Conservation (phyloP, 345 rosid genomes). For the Trapa incisa region DNA sequence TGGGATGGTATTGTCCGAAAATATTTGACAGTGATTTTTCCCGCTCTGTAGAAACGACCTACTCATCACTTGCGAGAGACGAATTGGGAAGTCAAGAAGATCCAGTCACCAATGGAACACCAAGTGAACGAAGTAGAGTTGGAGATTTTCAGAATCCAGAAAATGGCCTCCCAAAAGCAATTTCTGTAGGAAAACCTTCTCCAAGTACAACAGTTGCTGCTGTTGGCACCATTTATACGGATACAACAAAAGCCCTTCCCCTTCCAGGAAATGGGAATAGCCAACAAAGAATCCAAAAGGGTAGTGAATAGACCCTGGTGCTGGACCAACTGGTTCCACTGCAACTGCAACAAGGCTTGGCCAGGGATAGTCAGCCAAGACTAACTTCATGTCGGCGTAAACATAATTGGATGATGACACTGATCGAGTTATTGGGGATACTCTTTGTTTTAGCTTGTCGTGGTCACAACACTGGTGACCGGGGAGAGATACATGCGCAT, state of each 20-base stretch:
- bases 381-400: background rate
- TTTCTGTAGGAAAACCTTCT: slow-evolving; percentile 21
- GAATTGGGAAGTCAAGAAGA: slow-evolving; percentile 41
- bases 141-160: slow-evolving; percentile 33
- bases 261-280: slow-evolving; percentile 30
- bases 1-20: background rate
- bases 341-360: background rate
- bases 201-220: slow-evolving; percentile 19
- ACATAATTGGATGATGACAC: background rate
- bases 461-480: background rate
- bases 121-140: slow-evolving; percentile 29
- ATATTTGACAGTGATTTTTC: background rate
- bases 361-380: background rate
- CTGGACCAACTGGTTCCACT: background rate
- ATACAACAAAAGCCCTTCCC: slow-evolving; percentile 21
- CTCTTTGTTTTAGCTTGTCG: background rate
- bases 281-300: slow-evolving; percentile 26
- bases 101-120: slow-evolving; percentile 21
- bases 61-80: slow-evolving; percentile 51
- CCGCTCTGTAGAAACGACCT: slow-evolving; percentile 45
- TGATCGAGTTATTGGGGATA: background rate
- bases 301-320: slow-evolving; percentile 5
- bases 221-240: slow-evolving; percentile 16
- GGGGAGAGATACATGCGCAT: background rate
- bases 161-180: slow-evolving; percentile 35